Base-by-base conservation (phyloP, 495 filamentous ascomycete genomes). In the Cryomyces antarcticus region DNA sequence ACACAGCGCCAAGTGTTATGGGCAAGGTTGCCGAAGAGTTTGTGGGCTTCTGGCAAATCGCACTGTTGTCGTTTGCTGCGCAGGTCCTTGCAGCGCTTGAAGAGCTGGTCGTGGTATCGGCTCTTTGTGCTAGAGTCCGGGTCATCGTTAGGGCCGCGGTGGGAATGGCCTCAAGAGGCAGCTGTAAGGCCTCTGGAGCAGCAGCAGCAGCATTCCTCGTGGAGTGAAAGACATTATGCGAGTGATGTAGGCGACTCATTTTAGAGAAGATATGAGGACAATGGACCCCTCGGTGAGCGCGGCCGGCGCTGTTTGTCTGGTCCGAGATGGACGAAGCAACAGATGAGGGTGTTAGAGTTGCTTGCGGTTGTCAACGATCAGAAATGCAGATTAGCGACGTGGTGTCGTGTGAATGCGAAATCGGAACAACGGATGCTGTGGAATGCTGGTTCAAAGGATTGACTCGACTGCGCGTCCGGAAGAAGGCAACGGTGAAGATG, bases 1-100 rank as follows among this genome's bases (percentile, higher is more conserved):
- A 94, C 86, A 76, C 73, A 48, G 84, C 73, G 57, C 78, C 83
- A 9, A 93, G 66, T 30, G 77, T 71, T 43, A 96, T 84, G 1
- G 87, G 74, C 38, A 93, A 53, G 2, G 77, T 24, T 24, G 17
- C 81, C 41, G 73, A 65, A n/a, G 64, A 75, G 9, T 31, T 41
- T 5, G 41, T 46, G 5, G 57, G 53, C 43, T 56, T 57, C 36
- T 48, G 30, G 39, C 57, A 58, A 24, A 24, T 24, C 12, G 46
- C 45, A 24, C 44, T n/a, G 5, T 39, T 46, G 24, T 44, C 41
- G 31, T 50, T 51, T 11, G 47, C 47, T 7, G 46, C 42, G 30
- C 53, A 58, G 10, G 47, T 51, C 30, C 46, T 38, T 7, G 36
- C 3, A 35, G 3, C 33, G 9, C 12, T 35, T 35, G 33, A 12